Percentiles rank a stretch among this genome's conserved stretches.
These are phyloP conservation scores for Exophiala phaeomuriformis DNA, from an alignment of 2,329 filamentous ascomycete genomes.

Conservation along the genomic window DNA sequence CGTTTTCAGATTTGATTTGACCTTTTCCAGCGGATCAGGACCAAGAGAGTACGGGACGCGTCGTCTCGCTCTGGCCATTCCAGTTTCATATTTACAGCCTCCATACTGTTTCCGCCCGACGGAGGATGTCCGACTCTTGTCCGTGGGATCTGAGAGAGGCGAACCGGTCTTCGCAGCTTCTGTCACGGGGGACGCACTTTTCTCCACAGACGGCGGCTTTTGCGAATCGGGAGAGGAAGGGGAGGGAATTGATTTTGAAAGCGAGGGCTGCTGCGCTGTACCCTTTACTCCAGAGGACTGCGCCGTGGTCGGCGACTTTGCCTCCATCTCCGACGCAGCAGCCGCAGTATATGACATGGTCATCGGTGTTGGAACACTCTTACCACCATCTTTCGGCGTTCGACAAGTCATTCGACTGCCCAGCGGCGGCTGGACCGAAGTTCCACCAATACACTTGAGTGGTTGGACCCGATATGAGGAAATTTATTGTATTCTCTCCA, in stretches of 20 bases:
- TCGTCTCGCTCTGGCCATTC: conserved; percentile 69
- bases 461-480: neutral
- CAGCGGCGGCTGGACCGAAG: neutral
- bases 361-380: conserved; percentile 14
- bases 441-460: neutral
- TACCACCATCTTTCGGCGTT: conserved; percentile 21
- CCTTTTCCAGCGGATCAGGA: conserved; percentile 63
- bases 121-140: conserved; percentile 68
- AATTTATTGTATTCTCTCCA: neutral
- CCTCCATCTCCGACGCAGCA: conserved; percentile 11
- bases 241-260: conserved; percentile 86
- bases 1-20: conserved; percentile 62
- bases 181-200: conserved; percentile 74
- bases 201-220: conserved; percentile 70
- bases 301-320: neutral
- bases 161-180: conserved; percentile 69
- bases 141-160: conserved; percentile 82
- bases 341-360: conserved; percentile 14
- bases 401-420: conserved; percentile 19
- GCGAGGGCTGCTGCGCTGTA: conserved; percentile 27
- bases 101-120: conserved; percentile 59
- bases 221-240: conserved; percentile 65
- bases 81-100: conserved; percentile 83
- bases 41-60: conserved; percentile 89
- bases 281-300: neutral